These are phyloP conservation scores for Prunus dulcis DNA, from an alignment of 306 rosid species.

Conservation along the genomic window DNA sequence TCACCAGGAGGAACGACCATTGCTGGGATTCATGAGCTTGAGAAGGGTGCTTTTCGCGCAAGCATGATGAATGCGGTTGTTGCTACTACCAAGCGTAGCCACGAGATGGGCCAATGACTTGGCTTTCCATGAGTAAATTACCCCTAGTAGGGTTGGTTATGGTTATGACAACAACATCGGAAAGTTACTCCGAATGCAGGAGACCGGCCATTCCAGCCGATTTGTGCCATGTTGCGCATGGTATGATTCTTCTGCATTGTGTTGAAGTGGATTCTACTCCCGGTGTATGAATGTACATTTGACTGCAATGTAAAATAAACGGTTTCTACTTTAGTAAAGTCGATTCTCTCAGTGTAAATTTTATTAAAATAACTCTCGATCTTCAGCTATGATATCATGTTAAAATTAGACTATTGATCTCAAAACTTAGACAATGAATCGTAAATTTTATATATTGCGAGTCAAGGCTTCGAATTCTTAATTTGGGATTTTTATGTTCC, in stretches of 20 bases:
- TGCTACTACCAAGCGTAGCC: conserved; percentile 74
- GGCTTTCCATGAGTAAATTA: conserved; percentile 32
- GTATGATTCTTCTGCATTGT: neutral
- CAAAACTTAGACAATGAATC: neutral
- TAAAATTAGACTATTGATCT: neutral
- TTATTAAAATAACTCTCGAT: neutral
- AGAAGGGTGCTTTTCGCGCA: conserved; percentile 84
- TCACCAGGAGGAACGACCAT: conserved; percentile 94
- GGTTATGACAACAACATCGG: neutral
- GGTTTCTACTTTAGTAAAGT: neutral
- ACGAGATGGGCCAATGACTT: conserved; percentile 26
- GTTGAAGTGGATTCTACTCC: neutral
- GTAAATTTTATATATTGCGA: neutral
- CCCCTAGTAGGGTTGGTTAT: neutral
- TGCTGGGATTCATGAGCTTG: conserved; percentile 81
- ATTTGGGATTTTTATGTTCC: no score
- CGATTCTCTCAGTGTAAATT: neutral
- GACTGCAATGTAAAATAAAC: neutral
- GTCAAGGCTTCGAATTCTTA: no score
- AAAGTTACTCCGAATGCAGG: neutral
- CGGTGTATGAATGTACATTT: neutral
- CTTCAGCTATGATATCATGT: neutral
- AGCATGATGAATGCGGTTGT: conserved; percentile 82
- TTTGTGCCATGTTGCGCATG: neutral
- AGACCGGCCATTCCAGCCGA: neutral